phyloP scores from a whole-genome alignment of 169 alveolate genomes.

The Plasmodium cynomolgi region DNA sequence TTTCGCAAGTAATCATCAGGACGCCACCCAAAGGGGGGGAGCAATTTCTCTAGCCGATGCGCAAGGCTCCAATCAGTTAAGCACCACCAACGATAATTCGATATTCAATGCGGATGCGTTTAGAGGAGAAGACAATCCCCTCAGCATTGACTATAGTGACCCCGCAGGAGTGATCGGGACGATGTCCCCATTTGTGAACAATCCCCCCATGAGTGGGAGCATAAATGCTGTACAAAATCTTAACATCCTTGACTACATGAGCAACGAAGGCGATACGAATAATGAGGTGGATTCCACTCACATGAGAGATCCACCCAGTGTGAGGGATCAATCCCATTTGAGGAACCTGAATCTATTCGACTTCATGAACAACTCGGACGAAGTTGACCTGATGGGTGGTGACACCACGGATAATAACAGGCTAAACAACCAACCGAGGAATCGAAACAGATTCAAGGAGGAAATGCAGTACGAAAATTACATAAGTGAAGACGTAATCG shows the following conservation, averaged over 20 bases:
- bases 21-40: not conserved
- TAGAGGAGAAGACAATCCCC: not conserved
- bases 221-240: constrained; percentile 1
- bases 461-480: constrained; percentile 45
- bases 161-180: not conserved
- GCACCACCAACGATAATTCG: not conserved
- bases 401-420: not conserved
- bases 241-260: constrained; percentile 37
- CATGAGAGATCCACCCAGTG: not conserved
- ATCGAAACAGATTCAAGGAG: not conserved
- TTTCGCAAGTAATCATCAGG: not conserved
- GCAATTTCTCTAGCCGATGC: not conserved
- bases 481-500: constrained; percentile 36
- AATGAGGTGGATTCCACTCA: constrained; percentile 3
- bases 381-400: not conserved
- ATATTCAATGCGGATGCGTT: not conserved
- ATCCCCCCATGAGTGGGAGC: not conserved
- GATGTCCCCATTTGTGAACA: not conserved
- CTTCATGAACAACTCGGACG: not conserved
- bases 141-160: not conserved
- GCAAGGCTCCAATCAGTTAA: not conserved
- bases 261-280: not conserved
- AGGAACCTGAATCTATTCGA: not conserved
- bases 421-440: not conserved
- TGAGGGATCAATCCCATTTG: too few species aligned